phyloP scores from a whole-genome alignment of 1,284 basidiomycete genomes.

The Trametes pubescens region DNA sequence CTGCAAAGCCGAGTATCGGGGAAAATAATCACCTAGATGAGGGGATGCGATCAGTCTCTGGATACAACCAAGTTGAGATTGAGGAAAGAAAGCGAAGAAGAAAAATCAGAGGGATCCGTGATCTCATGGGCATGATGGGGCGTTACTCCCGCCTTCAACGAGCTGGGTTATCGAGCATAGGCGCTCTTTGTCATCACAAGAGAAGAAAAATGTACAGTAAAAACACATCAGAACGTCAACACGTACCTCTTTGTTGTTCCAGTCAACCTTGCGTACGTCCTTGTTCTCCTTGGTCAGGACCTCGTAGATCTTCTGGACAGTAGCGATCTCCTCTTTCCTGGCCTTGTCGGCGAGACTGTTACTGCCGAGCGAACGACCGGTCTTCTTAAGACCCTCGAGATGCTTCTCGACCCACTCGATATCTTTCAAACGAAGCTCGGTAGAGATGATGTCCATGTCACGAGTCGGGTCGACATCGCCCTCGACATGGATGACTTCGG shows the following conservation, averaged over 20 bases:
- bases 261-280: constrained; percentile 94
- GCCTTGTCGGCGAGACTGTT: constrained; percentile 93
- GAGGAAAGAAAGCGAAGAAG: constrained; percentile 49
- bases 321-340: constrained; percentile 95
- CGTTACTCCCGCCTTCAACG: constrained; percentile 61
- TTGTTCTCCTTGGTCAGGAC: constrained; percentile 83
- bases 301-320: constrained; percentile 87
- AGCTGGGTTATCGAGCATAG: constrained; percentile 48
- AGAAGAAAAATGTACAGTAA: constrained; percentile 12
- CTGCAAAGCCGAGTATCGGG: not conserved
- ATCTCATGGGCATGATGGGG: constrained; percentile 72
- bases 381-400: constrained; percentile 82
- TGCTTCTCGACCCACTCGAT: constrained; percentile 99
- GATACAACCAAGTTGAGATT: not conserved
- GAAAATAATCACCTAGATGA: constrained; percentile 31
- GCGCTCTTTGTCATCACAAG: constrained; percentile 47
- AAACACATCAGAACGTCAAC: constrained; percentile 17
- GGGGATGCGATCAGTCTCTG: constrained; percentile 18
- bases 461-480: constrained; percentile 96
- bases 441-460: constrained; percentile 99
- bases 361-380: constrained; percentile 75
- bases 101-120: constrained; percentile 53
- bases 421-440: constrained; percentile 94
- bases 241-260: constrained; percentile 97
- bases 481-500: constrained; percentile 99